Evolutionary conservation across 768 basidiomycete species (phyloP).

Genomic region (Termitomyces sp.): DNA sequence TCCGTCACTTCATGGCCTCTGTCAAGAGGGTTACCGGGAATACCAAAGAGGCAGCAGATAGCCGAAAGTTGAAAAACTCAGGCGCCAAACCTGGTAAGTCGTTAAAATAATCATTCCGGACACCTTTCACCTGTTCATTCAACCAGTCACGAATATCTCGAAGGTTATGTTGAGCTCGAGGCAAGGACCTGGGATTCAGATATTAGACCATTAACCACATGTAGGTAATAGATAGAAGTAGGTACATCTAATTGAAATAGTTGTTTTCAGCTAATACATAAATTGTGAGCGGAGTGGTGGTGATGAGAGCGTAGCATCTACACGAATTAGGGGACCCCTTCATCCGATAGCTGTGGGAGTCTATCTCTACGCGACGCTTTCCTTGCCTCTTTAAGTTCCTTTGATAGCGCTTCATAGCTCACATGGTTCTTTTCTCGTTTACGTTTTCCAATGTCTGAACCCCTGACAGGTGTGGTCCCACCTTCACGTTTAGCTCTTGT

Average conservation of each 20-base stretch:
- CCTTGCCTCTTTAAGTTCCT: conserved; percentile 33
- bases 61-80: conserved; percentile 28
- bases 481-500: conserved; percentile 24
- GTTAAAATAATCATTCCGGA: conserved; percentile 8
- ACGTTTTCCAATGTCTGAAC: conserved; percentile 54
- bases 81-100: conserved; percentile 45
- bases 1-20: conserved; percentile 67
- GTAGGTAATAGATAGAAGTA: conserved; percentile 13
- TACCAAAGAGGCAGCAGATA: conserved; percentile 46
- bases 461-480: conserved; percentile 23
- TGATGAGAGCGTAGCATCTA: not conserved
- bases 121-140: conserved; percentile 5
- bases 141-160: conserved; percentile 68
- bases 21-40: conserved; percentile 77
- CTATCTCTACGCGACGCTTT: conserved; percentile 27
- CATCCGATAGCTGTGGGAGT: not conserved
- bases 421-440: conserved; percentile 22
- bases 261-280: conserved; percentile 5
- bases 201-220: conserved; percentile 61
- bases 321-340: not conserved
- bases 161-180: conserved; percentile 81
- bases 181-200: conserved; percentile 85
- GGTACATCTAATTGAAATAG: conserved; percentile 1
- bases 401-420: conserved; percentile 32
- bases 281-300: conserved; percentile 3